Evolutionary conservation across 768 basidiomycete genomes (phyloP), one percentile per base, ranked within the genome.

Genomic region (Boletellus emodensis): DNA sequence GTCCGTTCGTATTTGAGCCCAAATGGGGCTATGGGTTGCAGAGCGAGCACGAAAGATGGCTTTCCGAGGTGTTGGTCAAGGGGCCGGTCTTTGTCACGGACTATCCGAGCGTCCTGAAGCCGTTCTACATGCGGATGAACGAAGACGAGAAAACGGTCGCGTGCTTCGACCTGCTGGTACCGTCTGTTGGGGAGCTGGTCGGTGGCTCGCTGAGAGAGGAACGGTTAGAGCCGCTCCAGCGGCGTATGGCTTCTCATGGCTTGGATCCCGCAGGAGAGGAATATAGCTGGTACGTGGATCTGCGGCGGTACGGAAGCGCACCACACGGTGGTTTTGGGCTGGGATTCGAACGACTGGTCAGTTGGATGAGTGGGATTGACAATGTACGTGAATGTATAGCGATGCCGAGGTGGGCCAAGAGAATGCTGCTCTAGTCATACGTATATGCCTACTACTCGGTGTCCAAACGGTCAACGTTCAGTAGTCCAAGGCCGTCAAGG

Each of bases 261-360:
- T 64, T 83, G 56, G 70, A 77, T 42, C 64, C 66, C 42, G 63
- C 61, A 11, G 71, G 68, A 36, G 70, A 65, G 17, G 72, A 70
- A 26, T 77, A 76, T 47, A 65, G 67, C 39, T 90, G 88, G 89
- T 99, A 99, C 68, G 53, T 84, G 44, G 93, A 96, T 58, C 64
- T 96, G 56, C 75, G 95, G 52, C 76, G 76, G 60, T 94, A 80
- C 59, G 96, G 96, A 10, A 85, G 86, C 15, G 86, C 90, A 17
- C 89, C 92, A 3, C 95, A 97, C 68, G 94, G 90, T 14, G 96
- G 96, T 14, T 98, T 93, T 69, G 96, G 96, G 6, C 76, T 98
- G 74, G 96, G 96, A 2, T 96, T 95, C 61, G 96, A 99, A 68
- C 74, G 96, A 53, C 73, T 96, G 17, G 75, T 98, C 15, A 81